These are phyloP conservation scores for Schwanniomyces yamadae DNA, from an alignment of 805 yeast genomes.

Conservation along the genomic window DNA sequence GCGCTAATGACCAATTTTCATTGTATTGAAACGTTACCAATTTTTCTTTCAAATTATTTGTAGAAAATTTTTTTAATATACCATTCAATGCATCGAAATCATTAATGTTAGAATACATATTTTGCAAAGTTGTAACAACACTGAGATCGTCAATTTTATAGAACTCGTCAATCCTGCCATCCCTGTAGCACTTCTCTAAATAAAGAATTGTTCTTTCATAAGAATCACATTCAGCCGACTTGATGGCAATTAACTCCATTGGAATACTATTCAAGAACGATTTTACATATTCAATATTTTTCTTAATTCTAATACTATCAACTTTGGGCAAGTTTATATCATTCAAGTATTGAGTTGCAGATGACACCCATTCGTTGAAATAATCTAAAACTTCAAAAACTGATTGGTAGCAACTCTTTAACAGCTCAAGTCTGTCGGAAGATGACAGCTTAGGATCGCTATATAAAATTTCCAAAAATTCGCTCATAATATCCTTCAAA, in stretches of 20 bases:
- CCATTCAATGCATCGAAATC: slow-evolving; percentile 93
- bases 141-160: slow-evolving; percentile 32
- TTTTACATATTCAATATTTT: slow-evolving; percentile 35
- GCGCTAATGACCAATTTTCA: slow-evolving; percentile 83
- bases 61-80: slow-evolving; percentile 67
- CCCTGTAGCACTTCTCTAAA: slow-evolving; percentile 71
- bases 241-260: slow-evolving; percentile 64
- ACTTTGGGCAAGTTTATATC: slow-evolving; percentile 18
- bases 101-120: slow-evolving; percentile 81
- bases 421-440: slow-evolving; percentile 54
- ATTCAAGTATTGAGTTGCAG: slow-evolving; percentile 32
- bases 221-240: slow-evolving; percentile 80
- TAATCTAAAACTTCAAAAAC: slow-evolving; percentile 81
- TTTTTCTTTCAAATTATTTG: slow-evolving; percentile 69
- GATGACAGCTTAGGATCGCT: slow-evolving; percentile 43
- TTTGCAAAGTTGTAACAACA: slow-evolving; percentile 56
- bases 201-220: slow-evolving; percentile 86
- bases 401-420: slow-evolving; percentile 66
- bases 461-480: slow-evolving; percentile 59
- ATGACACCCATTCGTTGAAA: slow-evolving; percentile 71
- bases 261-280: slow-evolving; percentile 57
- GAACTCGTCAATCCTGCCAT: slow-evolving; percentile 22
- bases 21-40: slow-evolving; percentile 78
- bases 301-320: slow-evolving; percentile 22
- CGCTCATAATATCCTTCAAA: slow-evolving; percentile 49